These are phyloP conservation scores for Pontederia paniculata DNA, from an alignment of 176 grass and related monocot species.

Conservation along the genomic window DNA sequence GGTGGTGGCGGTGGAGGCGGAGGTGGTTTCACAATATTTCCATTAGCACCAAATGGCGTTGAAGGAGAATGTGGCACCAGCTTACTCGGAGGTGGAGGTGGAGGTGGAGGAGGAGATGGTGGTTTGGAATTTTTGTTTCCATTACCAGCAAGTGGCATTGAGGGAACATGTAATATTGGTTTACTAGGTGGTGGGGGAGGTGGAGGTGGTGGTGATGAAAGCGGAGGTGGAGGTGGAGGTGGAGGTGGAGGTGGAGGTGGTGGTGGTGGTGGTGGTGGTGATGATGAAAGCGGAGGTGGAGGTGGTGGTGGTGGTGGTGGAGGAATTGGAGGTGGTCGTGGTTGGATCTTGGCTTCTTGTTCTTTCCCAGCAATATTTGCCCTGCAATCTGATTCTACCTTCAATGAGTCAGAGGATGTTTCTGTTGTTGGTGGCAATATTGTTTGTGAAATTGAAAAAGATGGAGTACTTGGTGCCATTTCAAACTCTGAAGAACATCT, in stretches of 20 bases:
- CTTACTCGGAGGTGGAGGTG: background rate
- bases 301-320: background rate
- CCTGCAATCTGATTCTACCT: conserved; percentile 10
- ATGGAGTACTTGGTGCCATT: background rate
- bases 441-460: background rate
- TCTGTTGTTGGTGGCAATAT: background rate
- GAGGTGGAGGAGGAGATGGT: too few species aligned
- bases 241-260: background rate
- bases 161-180: too few species aligned
- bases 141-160: too few species aligned
- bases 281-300: background rate
- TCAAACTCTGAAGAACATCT: too few species aligned
- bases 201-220: background rate
- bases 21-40: background rate
- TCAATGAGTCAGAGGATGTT: conserved; percentile 5
- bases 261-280: too few species aligned
- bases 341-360: background rate
- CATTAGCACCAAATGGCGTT: background rate
- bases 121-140: too few species aligned
- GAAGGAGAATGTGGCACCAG: background rate
- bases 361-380: conserved; percentile 6
- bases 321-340: too few species aligned
- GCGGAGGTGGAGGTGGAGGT: conserved; percentile 6
- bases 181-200: background rate
- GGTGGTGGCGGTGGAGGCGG: conserved; percentile 23